A percentile compares a stretch with the other conserved stretches of the same genome.
Evolutionary conservation across 108 stramenopile genomes (phyloP).

Genomic region (Cyclotella cryptica): DNA sequence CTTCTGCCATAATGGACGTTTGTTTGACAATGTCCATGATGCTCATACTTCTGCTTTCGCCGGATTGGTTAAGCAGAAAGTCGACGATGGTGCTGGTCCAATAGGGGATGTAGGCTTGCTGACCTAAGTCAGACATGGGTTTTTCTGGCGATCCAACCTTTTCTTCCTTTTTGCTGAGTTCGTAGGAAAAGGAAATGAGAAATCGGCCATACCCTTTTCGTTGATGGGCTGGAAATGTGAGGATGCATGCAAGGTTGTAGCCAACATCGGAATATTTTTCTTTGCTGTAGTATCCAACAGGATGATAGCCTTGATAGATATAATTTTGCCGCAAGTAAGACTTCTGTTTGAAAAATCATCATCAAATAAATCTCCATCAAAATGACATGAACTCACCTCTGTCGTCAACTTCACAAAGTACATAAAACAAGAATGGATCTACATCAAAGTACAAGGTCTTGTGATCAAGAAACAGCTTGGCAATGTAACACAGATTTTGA

Average conservation of each 20-base stretch:
- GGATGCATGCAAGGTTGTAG: slow-evolving; percentile 99
- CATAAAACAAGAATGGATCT: slow-evolving; percentile 98
- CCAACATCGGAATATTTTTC: slow-evolving; percentile 99
- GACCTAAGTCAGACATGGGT: slow-evolving; percentile 98
- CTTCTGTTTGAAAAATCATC: neutral
- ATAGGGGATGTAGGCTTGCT: slow-evolving; percentile 95
- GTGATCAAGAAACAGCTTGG: slow-evolving; percentile 99
- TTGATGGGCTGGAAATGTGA: slow-evolving; percentile 99
- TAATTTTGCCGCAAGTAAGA: neutral
- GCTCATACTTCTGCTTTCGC: slow-evolving; percentile 72
- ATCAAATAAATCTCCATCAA: neutral
- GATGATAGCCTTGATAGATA: slow-evolving; percentile 71
- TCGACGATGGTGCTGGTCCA: slow-evolving; percentile 93
- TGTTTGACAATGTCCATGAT: slow-evolving; percentile 91
- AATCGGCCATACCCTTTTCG: slow-evolving; percentile 99
- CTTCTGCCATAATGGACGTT: slow-evolving; percentile 98
- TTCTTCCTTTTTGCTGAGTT: slow-evolving; percentile 96
- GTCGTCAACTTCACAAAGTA: slow-evolving; percentile 93
- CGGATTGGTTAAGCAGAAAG: slow-evolving; percentile 75
- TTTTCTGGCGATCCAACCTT: slow-evolving; percentile 98
- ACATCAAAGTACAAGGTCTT: slow-evolving; percentile 99
- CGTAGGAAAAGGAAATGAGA: slow-evolving; percentile 98
- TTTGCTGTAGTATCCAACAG: slow-evolving; percentile 98
- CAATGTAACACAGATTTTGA: slow-evolving; percentile 98
- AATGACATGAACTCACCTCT: slow-evolving; percentile 40